Conservation (phyloP, 2,329 filamentous ascomycete species). For the Sclerotinia trifoliorum region DNA sequence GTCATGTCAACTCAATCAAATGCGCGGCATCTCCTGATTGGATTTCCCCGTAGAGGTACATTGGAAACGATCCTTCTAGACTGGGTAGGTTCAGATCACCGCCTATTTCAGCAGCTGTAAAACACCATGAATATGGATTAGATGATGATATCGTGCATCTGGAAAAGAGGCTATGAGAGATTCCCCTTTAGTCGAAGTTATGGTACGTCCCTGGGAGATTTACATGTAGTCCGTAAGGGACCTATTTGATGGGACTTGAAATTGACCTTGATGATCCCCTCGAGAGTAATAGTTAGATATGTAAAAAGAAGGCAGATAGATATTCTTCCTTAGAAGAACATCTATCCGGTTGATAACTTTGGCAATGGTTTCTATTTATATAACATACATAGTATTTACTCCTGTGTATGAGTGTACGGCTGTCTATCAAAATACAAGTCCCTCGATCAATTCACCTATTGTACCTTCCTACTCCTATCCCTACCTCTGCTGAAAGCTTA, state of each 20-base stretch:
- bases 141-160: background rate
- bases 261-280: background rate
- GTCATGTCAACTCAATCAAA: slow-evolving; percentile 13
- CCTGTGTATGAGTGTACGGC: too few species aligned
- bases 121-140: background rate
- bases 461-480: background rate
- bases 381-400: background rate
- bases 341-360: background rate
- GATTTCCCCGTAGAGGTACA: background rate
- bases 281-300: background rate
- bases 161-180: slow-evolving; percentile 5
- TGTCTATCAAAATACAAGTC: too few species aligned
- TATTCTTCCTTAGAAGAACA: background rate
- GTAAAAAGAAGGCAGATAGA: background rate
- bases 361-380: background rate
- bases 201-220: background rate
- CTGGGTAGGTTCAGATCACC: background rate
- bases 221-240: background rate
- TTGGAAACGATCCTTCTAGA: background rate
- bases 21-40: slow-evolving; percentile 18
- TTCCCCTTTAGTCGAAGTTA: background rate
- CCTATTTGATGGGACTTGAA: background rate
- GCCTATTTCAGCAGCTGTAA: background rate
- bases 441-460: background rate
- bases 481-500: background rate